phyloP scores from a whole-genome alignment of 192 early-diverging fungal genomes.

The Gigaspora rosea region DNA sequence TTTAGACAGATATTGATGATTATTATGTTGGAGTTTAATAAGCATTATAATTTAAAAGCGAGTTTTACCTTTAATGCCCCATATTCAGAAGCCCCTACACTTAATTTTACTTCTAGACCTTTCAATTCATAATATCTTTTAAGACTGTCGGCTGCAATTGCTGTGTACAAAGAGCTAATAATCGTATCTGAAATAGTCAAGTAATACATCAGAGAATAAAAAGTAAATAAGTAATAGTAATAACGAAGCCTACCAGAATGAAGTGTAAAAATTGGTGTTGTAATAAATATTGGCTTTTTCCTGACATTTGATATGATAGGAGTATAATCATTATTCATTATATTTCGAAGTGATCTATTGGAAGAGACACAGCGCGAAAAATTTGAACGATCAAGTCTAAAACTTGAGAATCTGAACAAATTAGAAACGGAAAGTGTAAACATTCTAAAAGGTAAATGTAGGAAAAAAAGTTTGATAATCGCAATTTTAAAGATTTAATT shows the following conservation, averaged over 20 bases:
- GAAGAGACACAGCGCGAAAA: no score
- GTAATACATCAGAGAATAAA: background rate
- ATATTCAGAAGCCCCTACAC: background rate
- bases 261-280: background rate
- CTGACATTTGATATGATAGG: background rate
- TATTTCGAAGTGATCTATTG: no score
- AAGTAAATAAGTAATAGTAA: background rate
- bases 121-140: conserved; percentile 5
- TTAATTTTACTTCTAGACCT: background rate
- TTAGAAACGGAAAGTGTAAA: no score
- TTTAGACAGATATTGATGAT: no score
- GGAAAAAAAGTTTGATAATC: no score
- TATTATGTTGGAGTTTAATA: no score
- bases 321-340: background rate
- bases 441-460: no score
- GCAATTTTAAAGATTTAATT: no score
- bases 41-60: background rate
- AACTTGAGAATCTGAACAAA: no score
- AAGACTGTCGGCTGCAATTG: background rate
- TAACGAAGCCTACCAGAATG: background rate
- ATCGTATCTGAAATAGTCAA: background rate
- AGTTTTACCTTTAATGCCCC: background rate
- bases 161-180: background rate
- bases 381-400: no score
- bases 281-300: background rate